Evolutionary conservation across 768 basidiomycete genomes (phyloP).

Genomic region (Agaricus bisporus): DNA sequence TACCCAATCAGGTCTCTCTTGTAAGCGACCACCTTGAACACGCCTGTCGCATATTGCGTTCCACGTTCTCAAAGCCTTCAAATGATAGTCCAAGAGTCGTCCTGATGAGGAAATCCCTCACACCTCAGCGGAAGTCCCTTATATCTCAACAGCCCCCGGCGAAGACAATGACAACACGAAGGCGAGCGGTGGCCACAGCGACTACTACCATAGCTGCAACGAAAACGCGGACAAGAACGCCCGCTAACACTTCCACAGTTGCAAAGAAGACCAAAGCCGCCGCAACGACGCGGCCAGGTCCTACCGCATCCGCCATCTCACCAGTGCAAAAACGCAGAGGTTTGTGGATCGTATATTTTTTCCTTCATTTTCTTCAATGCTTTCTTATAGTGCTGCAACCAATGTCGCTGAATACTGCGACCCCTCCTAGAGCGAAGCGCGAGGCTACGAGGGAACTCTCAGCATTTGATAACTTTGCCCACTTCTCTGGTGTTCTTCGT

Average conservation of each 20-base stretch:
- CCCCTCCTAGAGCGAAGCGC: slow-evolving; percentile 20
- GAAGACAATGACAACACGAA: not conserved
- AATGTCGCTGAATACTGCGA: slow-evolving; percentile 21
- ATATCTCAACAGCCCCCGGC: not conserved
- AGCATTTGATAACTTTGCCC: slow-evolving; percentile 34
- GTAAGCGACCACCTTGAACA: slow-evolving; percentile 49
- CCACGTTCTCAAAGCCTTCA: not conserved
- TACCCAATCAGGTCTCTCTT: slow-evolving; percentile 34
- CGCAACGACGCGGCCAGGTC: slow-evolving; percentile 17
- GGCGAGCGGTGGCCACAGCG: not conserved
- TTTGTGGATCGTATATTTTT: slow-evolving; percentile 2
- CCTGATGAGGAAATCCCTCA: slow-evolving; percentile 12
- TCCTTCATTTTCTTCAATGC: not conserved
- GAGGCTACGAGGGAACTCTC: slow-evolving; percentile 14
- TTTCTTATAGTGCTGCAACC: slow-evolving; percentile 22
- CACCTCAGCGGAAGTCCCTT: slow-evolving; percentile 12
- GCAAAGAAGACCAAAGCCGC: slow-evolving; percentile 19
- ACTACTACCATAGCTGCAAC: slow-evolving; percentile 16
- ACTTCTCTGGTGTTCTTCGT: slow-evolving; percentile 50
- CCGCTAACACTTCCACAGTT: slow-evolving; percentile 16
- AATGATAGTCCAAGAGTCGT: slow-evolving; percentile 17
- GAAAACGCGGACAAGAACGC: slow-evolving; percentile 14
- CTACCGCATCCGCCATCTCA: slow-evolving; percentile 26
- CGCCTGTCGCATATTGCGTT: slow-evolving; percentile 41
- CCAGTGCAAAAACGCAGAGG: slow-evolving; percentile 39